Base-by-base conservation (phyloP, 2,329 filamentous ascomycete genomes). In the Lachnum nothofagi region DNA sequence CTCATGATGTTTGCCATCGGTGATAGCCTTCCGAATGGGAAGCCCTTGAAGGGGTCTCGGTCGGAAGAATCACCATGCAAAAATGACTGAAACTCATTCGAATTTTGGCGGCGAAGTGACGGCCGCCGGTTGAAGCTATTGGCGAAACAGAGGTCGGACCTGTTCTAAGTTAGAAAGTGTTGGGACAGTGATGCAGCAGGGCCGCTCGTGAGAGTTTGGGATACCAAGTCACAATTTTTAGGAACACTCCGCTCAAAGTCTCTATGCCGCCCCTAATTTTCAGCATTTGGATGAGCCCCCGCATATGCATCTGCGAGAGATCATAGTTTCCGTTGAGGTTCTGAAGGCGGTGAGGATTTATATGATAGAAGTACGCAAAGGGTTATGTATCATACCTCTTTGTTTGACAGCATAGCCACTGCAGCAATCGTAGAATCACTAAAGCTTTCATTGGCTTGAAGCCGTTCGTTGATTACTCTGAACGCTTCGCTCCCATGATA, bases 401-500 rank as follows among this genome's bases (percentile, higher is more conserved):
- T 57, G 22, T 52, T 57, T 10, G 49, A 48, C 10, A 57, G 48
- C 46, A 55, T 52, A 17, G 52, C 50, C 16, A 57, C 55, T 23
- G 52, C 52, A 34, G 49, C 52, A 24, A 57, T 55, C 0, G 55
- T 55, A 34, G 25, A 29, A 29, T 55, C 52, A 34, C 39, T 51
- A 23, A 49, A 46, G 0, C 17, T 16, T 20, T 31, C 23, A 33
- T 24, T 27, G 6, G 8, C 31, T 16, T 31, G 20, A 10, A 57
- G 44, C 9, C 54, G 43, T 19, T 51, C 46, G 35, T 54, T 55
- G 12, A 56, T 48, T 3, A 53, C 35, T 23, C 50, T 40, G 12
- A 58, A 51, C 3, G 56, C 54, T 42, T 55, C 46, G n/a, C 47
- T 44, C 42, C 54, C 51, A 41, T 58, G 56, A 22, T 51, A 49